Evolutionary conservation across 768 basidiomycete genomes (phyloP).

Genomic region (Tricholoma bakamatsutake): DNA sequence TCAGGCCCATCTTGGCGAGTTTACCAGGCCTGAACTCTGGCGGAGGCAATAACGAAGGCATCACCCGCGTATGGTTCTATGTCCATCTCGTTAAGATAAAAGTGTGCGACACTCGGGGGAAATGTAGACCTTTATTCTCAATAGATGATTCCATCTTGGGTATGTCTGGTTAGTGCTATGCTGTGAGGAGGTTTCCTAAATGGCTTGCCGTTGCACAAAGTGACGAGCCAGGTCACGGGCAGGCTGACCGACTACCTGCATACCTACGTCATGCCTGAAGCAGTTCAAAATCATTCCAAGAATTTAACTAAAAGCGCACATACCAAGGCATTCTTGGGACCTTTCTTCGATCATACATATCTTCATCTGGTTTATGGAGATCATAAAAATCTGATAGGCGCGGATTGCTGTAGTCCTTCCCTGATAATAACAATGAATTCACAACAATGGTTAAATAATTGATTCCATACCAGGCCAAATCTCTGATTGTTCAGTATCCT

Average conservation of each 20-base stretch:
- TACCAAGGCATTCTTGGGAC: constrained; percentile 96
- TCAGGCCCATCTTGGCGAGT: constrained; percentile 71
- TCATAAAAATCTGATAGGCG: constrained; percentile 81
- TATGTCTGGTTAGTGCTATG: constrained; percentile 3
- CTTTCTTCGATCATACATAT: constrained; percentile 90
- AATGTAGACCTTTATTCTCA: constrained; percentile 78
- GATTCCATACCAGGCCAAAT: constrained; percentile 80
- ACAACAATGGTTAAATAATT: not conserved
- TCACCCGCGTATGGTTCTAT: constrained; percentile 84
- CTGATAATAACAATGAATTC: constrained; percentile 29
- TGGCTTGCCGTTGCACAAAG: constrained; percentile 78
- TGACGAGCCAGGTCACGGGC: constrained; percentile 92
- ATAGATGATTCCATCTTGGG: constrained; percentile 85
- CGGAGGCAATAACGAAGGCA: constrained; percentile 93
- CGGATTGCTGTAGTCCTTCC: constrained; percentile 94
- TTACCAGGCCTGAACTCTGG: constrained; percentile 86
- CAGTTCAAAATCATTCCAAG: not conserved
- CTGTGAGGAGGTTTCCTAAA: constrained; percentile 10
- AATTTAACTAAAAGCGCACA: constrained; percentile 14
- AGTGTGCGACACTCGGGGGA: constrained; percentile 1
- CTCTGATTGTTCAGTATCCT: constrained; percentile 51
- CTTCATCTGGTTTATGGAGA: constrained; percentile 85
- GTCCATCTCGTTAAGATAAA: constrained; percentile 6
- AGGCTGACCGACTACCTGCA: constrained; percentile 96
- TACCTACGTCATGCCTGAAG: constrained; percentile 88